Evolutionary conservation across 306 rosid species (phyloP).

Genomic region (Acacia acuminata): DNA sequence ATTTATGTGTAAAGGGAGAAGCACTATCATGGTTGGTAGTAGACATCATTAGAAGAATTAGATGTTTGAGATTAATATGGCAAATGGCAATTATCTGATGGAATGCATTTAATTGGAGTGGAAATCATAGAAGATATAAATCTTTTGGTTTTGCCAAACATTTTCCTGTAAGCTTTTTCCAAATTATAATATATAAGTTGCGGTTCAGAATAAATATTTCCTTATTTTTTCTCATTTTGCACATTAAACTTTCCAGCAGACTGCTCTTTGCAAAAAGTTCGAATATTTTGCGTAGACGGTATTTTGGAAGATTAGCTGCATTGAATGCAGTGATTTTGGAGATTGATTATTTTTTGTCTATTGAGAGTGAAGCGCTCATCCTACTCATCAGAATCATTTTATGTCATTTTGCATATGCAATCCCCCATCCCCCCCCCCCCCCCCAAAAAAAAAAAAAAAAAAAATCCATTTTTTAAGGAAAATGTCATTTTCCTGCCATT

Average conservation of each 20-base stretch:
- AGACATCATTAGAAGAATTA: background rate
- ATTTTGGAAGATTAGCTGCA: background rate
- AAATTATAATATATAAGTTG: background rate
- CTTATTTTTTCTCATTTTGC: background rate
- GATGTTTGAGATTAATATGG: background rate
- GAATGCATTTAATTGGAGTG: background rate
- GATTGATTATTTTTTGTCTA: slow-evolving; percentile 5
- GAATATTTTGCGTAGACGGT: background rate
- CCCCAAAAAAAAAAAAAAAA: too few relatives aligned
- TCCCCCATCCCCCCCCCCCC: background rate
- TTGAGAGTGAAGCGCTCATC: background rate
- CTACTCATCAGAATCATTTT: background rate
- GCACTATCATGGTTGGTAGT: background rate
- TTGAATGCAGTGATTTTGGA: background rate
- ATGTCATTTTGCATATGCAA: background rate
- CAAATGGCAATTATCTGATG: background rate
- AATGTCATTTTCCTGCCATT: slow-evolving; percentile 43
- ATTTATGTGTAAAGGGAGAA: background rate
- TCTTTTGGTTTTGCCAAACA: background rate
- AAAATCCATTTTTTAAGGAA: background rate
- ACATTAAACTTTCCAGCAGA: background rate
- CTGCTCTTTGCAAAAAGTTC: background rate
- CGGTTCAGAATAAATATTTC: background rate
- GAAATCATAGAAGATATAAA: background rate
- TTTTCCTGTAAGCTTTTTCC: background rate